Conservation (phyloP, 169 alveolate genomes). For the Nephromyces sp. region DNA sequence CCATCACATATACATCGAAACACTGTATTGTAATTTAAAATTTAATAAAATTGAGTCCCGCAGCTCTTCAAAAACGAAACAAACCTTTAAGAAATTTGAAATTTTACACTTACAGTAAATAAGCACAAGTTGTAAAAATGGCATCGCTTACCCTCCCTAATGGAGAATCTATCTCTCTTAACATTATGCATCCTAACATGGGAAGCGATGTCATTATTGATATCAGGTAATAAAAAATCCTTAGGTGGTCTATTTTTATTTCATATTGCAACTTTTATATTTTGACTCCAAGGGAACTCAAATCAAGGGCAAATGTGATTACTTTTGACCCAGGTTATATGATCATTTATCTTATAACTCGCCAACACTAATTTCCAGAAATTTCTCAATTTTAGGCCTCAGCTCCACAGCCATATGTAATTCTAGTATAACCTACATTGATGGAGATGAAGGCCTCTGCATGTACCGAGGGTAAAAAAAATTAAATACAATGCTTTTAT, state of each 20-base stretch:
- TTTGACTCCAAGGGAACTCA: background rate
- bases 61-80: too few relatives aligned
- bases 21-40: too few relatives aligned
- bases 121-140: background rate
- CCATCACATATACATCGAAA: too few relatives aligned
- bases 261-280: background rate
- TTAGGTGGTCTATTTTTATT: background rate
- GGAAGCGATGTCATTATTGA: background rate
- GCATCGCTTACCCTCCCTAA: constrained; percentile 15
- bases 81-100: too few relatives aligned
- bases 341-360: background rate
- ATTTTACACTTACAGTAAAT: too few relatives aligned
- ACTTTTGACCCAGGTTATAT: constrained; percentile 17
- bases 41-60: too few relatives aligned
- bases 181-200: background rate
- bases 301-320: background rate
- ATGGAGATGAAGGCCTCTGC: constrained; percentile 67
- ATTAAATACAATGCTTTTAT: background rate
- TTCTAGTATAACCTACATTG: constrained; percentile 67
- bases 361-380: too few relatives aligned
- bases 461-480: constrained; percentile 56
- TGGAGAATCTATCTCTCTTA: background rate
- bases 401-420: constrained; percentile 59
- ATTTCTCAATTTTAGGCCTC: constrained; percentile 28
- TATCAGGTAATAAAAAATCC: background rate